phyloP scores from a whole-genome alignment of 768 basidiomycete genomes.

The Hydnomerulius pinastri region DNA sequence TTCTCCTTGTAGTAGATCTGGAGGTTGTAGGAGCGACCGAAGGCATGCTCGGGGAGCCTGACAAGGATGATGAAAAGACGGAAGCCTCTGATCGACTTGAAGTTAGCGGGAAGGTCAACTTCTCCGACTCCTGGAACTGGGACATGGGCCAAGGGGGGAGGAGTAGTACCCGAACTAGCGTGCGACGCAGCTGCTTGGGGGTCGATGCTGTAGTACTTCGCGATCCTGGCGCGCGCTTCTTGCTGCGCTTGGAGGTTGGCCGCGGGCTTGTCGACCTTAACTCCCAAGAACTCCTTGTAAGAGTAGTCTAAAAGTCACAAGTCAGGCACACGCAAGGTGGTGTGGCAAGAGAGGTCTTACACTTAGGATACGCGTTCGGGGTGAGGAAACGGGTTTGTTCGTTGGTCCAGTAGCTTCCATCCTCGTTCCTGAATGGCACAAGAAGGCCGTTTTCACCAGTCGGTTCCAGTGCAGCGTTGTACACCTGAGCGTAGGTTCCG shows the following conservation, averaged over 20 bases:
- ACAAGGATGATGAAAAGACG: conserved; percentile 28
- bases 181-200: conserved; percentile 11
- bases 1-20: conserved; percentile 16
- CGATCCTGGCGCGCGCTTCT: conserved; percentile 21
- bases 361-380: conserved; percentile 20
- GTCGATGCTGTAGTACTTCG: conserved; percentile 26
- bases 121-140: conserved; percentile 10
- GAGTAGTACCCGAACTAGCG: too few species aligned
- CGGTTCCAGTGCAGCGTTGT: conserved; percentile 23
- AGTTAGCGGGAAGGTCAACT: conserved; percentile 13
- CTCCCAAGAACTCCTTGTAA: conserved; percentile 25
- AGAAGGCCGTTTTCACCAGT: conserved; percentile 18
- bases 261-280: conserved; percentile 26
- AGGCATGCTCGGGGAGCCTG: conserved; percentile 26
- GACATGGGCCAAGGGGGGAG: conserved; percentile 16
- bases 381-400: conserved; percentile 26
- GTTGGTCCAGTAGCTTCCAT: conserved; percentile 27
- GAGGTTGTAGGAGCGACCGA: conserved; percentile 25
- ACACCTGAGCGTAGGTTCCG: conserved; percentile 25
- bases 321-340: background rate
- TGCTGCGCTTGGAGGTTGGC: conserved; percentile 14
- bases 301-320: conserved; percentile 24
- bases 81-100: conserved; percentile 20
- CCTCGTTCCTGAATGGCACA: conserved; percentile 23
- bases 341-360: conserved; percentile 3